A percentile compares a stretch with the other conserved stretches of the same genome.
Conservation (phyloP, 805 yeast genomes). For the Ogataea allantospora region DNA sequence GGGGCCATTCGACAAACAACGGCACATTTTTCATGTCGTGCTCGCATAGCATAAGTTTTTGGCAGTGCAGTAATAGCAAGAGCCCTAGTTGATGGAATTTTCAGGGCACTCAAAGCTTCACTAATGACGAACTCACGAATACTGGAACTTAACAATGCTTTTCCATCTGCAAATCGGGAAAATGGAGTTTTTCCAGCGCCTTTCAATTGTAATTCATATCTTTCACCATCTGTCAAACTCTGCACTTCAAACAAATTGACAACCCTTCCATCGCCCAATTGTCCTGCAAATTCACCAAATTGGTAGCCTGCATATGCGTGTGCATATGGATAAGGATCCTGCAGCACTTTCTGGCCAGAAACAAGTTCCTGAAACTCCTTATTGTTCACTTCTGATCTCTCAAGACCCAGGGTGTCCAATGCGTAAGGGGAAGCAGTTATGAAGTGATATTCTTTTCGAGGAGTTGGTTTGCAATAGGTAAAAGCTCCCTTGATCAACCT, state of each 20-base stretch:
- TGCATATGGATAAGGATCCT: constrained; percentile 66
- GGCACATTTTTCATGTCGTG: constrained; percentile 76
- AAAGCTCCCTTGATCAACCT: constrained; percentile 59
- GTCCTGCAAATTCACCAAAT: constrained; percentile 96
- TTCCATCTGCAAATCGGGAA: constrained; percentile 95
- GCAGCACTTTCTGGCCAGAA: constrained; percentile 53
- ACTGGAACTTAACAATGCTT: constrained; percentile 85
- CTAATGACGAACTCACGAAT: constrained; percentile 84
- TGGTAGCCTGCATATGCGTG: constrained; percentile 96
- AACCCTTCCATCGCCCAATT: constrained; percentile 94
- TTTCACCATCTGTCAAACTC: constrained; percentile 39
- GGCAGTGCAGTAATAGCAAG: constrained; percentile 72
- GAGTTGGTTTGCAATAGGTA: constrained; percentile 71
- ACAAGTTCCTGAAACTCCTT: constrained; percentile 48
- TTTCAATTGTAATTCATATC: constrained; percentile 75
- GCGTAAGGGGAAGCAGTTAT: constrained; percentile 62
- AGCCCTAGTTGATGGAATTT: constrained; percentile 86
- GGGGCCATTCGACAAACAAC: constrained; percentile 80
- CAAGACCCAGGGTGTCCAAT: constrained; percentile 59
- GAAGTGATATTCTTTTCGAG: constrained; percentile 49
- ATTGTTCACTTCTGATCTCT: constrained; percentile 29
- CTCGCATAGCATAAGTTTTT: constrained; percentile 70
- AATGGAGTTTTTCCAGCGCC: constrained; percentile 93
- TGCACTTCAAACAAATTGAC: constrained; percentile 72
- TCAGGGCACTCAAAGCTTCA: constrained; percentile 75